Conservation (phyloP, 331 rosid species). For the Stylosanthes scabra region DNA sequence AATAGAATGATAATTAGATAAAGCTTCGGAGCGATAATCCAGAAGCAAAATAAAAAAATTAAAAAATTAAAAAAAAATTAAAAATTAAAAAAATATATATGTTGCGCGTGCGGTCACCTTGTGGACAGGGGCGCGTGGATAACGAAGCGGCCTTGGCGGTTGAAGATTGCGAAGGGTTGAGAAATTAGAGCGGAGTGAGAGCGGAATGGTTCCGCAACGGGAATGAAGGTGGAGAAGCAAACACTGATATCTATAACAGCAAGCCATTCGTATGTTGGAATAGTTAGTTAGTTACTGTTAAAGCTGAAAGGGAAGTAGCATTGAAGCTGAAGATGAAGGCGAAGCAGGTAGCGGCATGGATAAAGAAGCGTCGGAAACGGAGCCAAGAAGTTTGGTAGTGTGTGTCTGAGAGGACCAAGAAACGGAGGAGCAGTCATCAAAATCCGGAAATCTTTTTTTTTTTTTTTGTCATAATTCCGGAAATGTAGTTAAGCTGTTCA, state of each 20-base stretch:
- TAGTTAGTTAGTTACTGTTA: background rate
- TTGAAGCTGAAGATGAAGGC: constrained; percentile 26
- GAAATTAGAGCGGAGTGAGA: constrained; percentile 23
- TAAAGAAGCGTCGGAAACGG: background rate
- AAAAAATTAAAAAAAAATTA: background rate
- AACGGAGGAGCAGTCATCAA: background rate
- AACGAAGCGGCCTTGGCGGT: constrained; percentile 36
- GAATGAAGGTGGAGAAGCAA: constrained; percentile 43
- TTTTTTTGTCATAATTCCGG: too few relatives aligned
- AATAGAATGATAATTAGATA: background rate
- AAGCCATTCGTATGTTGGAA: constrained; percentile 50
- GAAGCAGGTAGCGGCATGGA: background rate
- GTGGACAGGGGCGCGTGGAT: constrained; percentile 29
- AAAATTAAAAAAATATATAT: too few relatives aligned
- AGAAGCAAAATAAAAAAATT: background rate
- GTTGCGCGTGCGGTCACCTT: constrained; percentile 42
- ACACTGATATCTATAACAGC: constrained; percentile 34
- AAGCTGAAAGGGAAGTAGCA: background rate
- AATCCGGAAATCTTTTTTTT: background rate
- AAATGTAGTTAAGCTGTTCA: background rate
- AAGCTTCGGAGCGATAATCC: background rate
- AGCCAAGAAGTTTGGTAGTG: background rate
- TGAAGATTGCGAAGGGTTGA: constrained; percentile 34
- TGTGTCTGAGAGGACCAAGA: background rate
- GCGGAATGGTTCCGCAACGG: constrained; percentile 41